Evolutionary conservation across 1,284 basidiomycete genomes (phyloP), one percentile per base, ranked within the genome.

Genomic region (Apiotrichum akiyoshidainum): DNA sequence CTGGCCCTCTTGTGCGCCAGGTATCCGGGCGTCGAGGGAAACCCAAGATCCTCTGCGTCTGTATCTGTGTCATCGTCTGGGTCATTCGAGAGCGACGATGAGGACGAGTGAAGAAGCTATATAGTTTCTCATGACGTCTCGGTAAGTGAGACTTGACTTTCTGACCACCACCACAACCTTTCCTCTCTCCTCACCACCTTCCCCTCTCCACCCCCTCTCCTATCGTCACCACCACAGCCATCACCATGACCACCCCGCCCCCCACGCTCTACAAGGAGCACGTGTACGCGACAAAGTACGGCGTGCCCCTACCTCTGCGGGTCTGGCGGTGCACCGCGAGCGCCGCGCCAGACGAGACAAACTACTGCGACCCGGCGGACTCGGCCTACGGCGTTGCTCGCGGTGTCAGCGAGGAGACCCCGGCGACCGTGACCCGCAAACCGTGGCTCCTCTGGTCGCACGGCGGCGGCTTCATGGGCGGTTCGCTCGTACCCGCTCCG

Each of bases 381-480:
- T 33, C 51, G 26, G 41, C 51, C 5, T 42, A 35, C 11, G 9
- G 26, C 26, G 14, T 44, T 34, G 17, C 19, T n/a, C 31, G 21
- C 31, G 7, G 6, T 7, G 2, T 12, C 22, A 4, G 2, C 26
- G 26, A 31, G 26, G 4, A 31, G 26, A 31, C 16, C 41, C 17
- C 26, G 3, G 10, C 19, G 2, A 1, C n/a, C 46, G 50, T 31
- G 1, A 5, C 5, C 9, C 31, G 8, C 12, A 46, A 51, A 19
- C 61, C 61, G 12, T 63, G 55, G 54, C 35, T 54, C 17, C 37
- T 63, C 13, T 73, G 70, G 70, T 65, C 65, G 13, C 71, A 72
- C 52, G 71, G 71, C 19, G 71, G 71, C 54, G 65, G 58, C 49
- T 67, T 42, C 39, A 47, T 52, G 54, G 41, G 22, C n/a, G 55